Evolutionary conservation across 164 flowering plant species (phyloP), one percentile per base, ranked within the genome.

Genomic region (Akebia trifoliata): DNA sequence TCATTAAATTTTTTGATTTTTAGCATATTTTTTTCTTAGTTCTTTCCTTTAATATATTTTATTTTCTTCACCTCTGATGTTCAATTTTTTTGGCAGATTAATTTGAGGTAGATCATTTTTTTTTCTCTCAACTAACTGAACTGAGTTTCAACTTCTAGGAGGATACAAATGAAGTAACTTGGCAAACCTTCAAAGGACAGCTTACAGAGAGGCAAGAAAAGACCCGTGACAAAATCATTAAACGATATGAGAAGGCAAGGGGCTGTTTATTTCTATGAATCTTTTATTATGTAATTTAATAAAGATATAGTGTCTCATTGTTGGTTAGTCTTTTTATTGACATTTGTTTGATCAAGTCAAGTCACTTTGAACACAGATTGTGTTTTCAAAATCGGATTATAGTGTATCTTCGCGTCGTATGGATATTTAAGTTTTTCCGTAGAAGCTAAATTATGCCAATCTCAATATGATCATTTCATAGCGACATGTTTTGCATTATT

Each of bases 181-280:
- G 99, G 99, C 99, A 94, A 70, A 90, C 81, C 30, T 86, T 76
- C 78, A 88, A 81, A 72, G 99, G 97, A 22, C 90, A 86, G 69
- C 95, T 94, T 51, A 94, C 99, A 14, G 97, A 90, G 68, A 94
- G 78, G 81, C 97, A 94, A 73, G 90, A 86, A 65, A 94, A 94
- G 72, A 88, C 97, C 12, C 90, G 95, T 50, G 94, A 79, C 1
- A 94, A 94, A 81, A 74, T 94, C 59, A 50, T 88, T 15, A 90
- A 94, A 74, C 75, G 97, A 69, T 70, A 68, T 50, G 91, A 90
- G 71, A 94, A 94, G 96, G 99, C 62, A 64, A 66, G 84, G 59
- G 11, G 6, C 39, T 56, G 8, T 43, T 40, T 42, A 30, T 49
- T 21, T 54, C 18, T 38, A 31, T 24, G 2, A 6, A 31, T 32